A percentile compares a stretch with the other conserved stretches of the same genome.
Evolutionary conservation across 1,284 basidiomycete species (phyloP).

Genomic region (Trametes sp.): DNA sequence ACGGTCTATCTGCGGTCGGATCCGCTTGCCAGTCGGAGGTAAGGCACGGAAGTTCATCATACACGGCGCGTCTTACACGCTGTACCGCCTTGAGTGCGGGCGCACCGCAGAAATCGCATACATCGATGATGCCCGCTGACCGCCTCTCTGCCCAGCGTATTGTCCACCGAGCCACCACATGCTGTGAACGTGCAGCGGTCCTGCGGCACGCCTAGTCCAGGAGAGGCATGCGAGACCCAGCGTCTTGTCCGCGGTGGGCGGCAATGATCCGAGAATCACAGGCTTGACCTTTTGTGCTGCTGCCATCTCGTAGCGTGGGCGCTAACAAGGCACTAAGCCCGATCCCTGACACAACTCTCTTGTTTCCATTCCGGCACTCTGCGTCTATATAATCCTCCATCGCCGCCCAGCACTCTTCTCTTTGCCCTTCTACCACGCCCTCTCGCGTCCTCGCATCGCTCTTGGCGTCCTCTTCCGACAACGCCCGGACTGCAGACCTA

Average conservation of each 20-base stretch:
- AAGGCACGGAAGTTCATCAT: background rate
- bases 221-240: constrained; percentile 9
- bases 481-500: background rate
- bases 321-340: constrained; percentile 7
- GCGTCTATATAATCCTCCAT: constrained; percentile 17
- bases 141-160: background rate
- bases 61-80: background rate
- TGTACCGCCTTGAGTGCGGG: no score
- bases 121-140: constrained; percentile 10
- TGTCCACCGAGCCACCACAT: constrained; percentile 4
- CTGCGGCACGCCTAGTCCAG: background rate
- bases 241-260: constrained; percentile 4
- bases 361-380: constrained; percentile 15
- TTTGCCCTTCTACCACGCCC: background rate
- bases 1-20: background rate
- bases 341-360: constrained; percentile 16
- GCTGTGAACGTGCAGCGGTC: background rate
- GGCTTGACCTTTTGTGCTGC: constrained; percentile 11
- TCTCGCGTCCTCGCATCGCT: background rate
- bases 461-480: no score
- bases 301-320: constrained; percentile 8
- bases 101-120: background rate
- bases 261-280: constrained; percentile 23
- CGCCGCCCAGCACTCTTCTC: background rate
- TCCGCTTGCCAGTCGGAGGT: constrained; percentile 1